These are phyloP conservation scores for Cenchrus purpureus DNA, from an alignment of 176 grass and related monocot species.

Conservation along the genomic window DNA sequence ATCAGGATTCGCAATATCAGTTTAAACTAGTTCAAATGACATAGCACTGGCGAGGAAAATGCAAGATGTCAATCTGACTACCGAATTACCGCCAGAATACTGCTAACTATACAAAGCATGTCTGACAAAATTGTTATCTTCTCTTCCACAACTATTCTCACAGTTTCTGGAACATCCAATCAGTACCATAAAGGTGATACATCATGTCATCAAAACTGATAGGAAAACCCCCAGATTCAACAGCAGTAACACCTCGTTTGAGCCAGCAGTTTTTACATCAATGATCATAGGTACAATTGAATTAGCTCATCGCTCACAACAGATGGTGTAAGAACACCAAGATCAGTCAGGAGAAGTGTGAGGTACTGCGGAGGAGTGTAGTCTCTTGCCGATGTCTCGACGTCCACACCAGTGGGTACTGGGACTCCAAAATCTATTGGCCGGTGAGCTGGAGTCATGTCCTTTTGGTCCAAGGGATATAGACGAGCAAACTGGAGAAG, in stretches of 20 bases:
- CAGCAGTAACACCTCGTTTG: neutral
- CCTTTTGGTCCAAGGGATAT: conserved; percentile 85
- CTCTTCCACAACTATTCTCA: neutral
- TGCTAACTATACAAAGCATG: neutral
- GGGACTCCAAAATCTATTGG: conserved; percentile 78
- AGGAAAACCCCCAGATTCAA: neutral
- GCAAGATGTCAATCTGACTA: neutral
- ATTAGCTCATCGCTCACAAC: conserved; percentile 89
- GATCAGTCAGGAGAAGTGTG: conserved; percentile 72
- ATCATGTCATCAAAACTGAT: conserved; percentile 17
- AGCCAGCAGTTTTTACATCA: neutral
- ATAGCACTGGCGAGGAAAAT: neutral
- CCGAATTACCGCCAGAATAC: neutral
- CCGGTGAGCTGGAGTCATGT: conserved; percentile 67
- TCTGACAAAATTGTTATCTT: conserved; percentile 33
- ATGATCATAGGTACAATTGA: conserved; percentile 66
- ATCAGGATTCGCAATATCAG: neutral
- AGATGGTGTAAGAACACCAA: conserved; percentile 74
- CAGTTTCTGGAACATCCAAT: neutral
- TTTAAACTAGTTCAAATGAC: neutral
- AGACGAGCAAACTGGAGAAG: conserved; percentile 62
- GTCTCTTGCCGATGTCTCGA: conserved; percentile 74
- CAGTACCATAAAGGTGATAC: neutral
- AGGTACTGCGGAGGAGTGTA: conserved; percentile 85
- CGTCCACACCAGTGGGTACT: conserved; percentile 58